These are phyloP conservation scores for Solanum habrochaites DNA, from an alignment of 257 asterid genomes.

Conservation along the genomic window DNA sequence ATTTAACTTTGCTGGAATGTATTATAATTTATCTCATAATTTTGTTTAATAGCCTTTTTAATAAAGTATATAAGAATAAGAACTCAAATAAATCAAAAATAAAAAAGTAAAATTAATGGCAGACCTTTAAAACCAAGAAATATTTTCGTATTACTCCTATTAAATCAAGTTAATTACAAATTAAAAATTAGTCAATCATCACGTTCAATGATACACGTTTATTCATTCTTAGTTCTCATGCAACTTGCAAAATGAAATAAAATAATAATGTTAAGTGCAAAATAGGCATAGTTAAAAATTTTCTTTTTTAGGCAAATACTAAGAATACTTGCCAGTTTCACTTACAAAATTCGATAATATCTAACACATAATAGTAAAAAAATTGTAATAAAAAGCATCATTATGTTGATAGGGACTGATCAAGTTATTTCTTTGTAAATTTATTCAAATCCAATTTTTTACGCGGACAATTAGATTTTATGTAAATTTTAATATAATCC, in stretches of 20 bases:
- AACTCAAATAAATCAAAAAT: not conserved
- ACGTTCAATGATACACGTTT: not conserved
- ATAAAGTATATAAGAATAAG: too few relatives aligned
- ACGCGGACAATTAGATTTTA: too few relatives aligned
- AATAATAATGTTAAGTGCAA: not conserved
- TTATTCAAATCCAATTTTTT: too few relatives aligned
- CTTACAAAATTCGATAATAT: too few relatives aligned
- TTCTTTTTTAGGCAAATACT: not conserved
- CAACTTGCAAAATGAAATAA: not conserved
- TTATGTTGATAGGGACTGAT: too few relatives aligned
- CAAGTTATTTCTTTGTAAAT: too few relatives aligned
- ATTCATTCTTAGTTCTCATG: not conserved
- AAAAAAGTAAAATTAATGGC: not conserved
- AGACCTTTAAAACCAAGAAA: not conserved
- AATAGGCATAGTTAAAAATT: not conserved
- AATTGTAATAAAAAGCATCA: too few relatives aligned
- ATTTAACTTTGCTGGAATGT: too few relatives aligned
- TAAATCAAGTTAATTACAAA: not conserved
- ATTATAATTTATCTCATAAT: too few relatives aligned
- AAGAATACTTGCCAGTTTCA: not conserved
- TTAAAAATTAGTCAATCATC: not conserved
- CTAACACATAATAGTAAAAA: too few relatives aligned
- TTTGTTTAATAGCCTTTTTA: not conserved
- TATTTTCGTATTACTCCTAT: not conserved
- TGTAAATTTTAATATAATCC: too few relatives aligned